Evolutionary conservation across 2,329 filamentous ascomycete genomes (phyloP).

Genomic region (Penicillium sp.): DNA sequence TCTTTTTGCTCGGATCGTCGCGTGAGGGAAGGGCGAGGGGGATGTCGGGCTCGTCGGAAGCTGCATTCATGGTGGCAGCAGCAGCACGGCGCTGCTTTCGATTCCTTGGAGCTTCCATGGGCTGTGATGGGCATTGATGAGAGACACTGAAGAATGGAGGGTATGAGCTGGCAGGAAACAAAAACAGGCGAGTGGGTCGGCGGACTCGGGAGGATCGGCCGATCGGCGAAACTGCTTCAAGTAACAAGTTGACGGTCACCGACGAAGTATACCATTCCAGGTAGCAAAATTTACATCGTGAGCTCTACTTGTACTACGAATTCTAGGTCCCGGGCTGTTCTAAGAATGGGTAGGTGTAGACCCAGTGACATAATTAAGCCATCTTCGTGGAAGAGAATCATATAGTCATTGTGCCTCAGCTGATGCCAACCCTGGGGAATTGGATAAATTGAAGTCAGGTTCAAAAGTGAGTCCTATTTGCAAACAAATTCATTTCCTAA

Average conservation of each 20-base stretch:
- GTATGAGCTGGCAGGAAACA: constrained; percentile 8
- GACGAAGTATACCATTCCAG: background rate
- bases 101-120: constrained; percentile 37
- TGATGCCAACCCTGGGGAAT: too few species aligned
- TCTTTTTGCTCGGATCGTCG: constrained; percentile 30
- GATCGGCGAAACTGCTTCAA: background rate
- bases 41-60: constrained; percentile 16
- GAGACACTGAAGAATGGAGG: background rate
- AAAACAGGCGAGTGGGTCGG: constrained; percentile 6
- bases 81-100: constrained; percentile 45
- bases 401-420: too few species aligned
- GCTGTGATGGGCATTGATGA: background rate
- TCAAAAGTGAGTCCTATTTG: too few species aligned
- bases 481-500: background rate
- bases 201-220: constrained; percentile 1
- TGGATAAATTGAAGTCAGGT: too few species aligned
- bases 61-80: constrained; percentile 22
- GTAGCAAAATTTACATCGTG: background rate
- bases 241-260: background rate
- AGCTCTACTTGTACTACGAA: background rate
- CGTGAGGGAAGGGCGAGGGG: constrained; percentile 22
- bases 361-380: too few species aligned
- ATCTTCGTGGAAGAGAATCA: too few species aligned
- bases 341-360: too few species aligned
- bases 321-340: background rate